Conservation (phyloP, 345 rosid species). For the Pugionium dolabratum region DNA sequence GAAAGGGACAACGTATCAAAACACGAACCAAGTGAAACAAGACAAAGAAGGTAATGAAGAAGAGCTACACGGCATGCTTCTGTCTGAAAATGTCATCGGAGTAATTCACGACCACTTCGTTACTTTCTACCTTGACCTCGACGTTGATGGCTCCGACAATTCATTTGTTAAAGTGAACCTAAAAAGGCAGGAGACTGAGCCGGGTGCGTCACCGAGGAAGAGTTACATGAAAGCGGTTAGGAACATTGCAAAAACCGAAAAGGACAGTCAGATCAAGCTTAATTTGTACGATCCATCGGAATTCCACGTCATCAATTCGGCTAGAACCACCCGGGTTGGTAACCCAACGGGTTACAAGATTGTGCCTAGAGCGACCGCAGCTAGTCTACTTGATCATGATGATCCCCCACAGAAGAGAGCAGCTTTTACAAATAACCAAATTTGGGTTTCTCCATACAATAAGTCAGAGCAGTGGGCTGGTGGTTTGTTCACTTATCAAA, state of each 20-base stretch:
- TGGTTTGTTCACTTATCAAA: conserved; percentile 82
- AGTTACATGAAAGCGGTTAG: conserved; percentile 57
- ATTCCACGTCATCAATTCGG: conserved; percentile 64
- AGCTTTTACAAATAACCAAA: conserved; percentile 80
- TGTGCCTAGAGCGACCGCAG: conserved; percentile 65
- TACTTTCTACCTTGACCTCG: conserved; percentile 64
- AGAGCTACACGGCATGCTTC: conserved; percentile 45
- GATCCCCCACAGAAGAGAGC: conserved; percentile 75
- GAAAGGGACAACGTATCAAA: conserved; percentile 52
- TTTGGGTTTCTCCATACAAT: conserved; percentile 92
- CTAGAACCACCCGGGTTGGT: conserved; percentile 56
- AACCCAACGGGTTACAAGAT: conserved; percentile 74
- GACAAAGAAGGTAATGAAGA: conserved; percentile 41
- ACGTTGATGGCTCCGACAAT: conserved; percentile 58
- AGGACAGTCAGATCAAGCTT: conserved; percentile 66
- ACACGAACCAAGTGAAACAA: conserved; percentile 44
- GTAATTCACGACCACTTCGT: conserved; percentile 72
- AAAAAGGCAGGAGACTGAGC: conserved; percentile 49
- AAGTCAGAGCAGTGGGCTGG: conserved; percentile 92
- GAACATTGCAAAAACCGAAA: conserved; percentile 59
- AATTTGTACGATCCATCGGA: conserved; percentile 69
- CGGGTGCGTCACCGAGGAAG: conserved; percentile 60
- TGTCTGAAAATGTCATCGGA: conserved; percentile 64
- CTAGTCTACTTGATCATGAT: conserved; percentile 71
- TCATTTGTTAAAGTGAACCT: conserved; percentile 62